phyloP scores from a whole-genome alignment of 768 basidiomycete species.

The Agaricus subrufescens region DNA sequence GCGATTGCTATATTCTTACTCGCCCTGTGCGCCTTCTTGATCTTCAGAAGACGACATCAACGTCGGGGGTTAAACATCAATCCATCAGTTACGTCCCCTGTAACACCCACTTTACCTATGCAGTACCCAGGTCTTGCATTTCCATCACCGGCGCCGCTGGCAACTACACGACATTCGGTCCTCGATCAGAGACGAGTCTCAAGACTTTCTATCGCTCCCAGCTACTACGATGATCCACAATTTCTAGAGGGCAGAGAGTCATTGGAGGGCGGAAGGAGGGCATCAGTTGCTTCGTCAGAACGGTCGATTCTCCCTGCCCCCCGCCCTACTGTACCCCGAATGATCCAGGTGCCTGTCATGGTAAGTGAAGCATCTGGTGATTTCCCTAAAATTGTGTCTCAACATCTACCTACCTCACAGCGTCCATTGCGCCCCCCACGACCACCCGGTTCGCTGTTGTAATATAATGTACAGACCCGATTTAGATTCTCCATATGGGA shows the following conservation, averaged over 20 bases:
- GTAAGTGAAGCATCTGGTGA: not conserved
- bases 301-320: slow-evolving; percentile 23
- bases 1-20: slow-evolving; percentile 16
- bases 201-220: slow-evolving; percentile 31
- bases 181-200: slow-evolving; percentile 12
- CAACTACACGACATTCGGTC: slow-evolving; percentile 6
- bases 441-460: not conserved
- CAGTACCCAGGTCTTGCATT: slow-evolving; percentile 25
- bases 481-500: not conserved
- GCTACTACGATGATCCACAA: slow-evolving; percentile 30
- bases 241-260: slow-evolving; percentile 16
- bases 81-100: slow-evolving; percentile 20
- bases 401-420: not conserved
- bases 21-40: slow-evolving; percentile 16
- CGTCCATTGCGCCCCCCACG: not conserved
- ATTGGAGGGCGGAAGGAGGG: slow-evolving; percentile 15
- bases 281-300: slow-evolving; percentile 20
- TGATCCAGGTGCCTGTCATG: not conserved
- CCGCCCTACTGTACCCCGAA: slow-evolving; percentile 10
- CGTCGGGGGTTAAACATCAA: slow-evolving; percentile 17
- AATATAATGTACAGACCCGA: not conserved
- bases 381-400: too few relatives aligned
- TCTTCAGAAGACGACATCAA: slow-evolving; percentile 21
- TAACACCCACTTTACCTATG: slow-evolving; percentile 30
- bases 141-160: slow-evolving; percentile 14